These are phyloP conservation scores for Kuraishia capsulata DNA, from an alignment of 805 yeast species.

Conservation along the genomic window DNA sequence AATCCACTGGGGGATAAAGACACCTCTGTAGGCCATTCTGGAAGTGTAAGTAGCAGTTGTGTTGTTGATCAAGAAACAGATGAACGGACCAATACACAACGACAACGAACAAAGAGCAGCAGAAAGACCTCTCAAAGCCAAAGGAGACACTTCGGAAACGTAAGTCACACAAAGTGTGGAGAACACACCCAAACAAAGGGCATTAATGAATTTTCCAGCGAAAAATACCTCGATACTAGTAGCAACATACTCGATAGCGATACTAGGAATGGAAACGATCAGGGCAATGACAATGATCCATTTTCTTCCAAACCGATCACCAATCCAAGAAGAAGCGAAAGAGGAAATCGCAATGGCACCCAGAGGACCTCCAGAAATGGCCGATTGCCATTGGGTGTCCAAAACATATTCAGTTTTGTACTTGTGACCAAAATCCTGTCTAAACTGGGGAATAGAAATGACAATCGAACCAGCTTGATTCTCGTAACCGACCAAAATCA, in stretches of 20 bases:
- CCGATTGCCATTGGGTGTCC: slow-evolving; percentile 35
- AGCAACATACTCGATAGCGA: slow-evolving; percentile 30
- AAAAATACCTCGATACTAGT: slow-evolving; percentile 24
- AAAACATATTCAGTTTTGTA: slow-evolving; percentile 18
- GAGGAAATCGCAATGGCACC: slow-evolving; percentile 25
- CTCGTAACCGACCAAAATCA: slow-evolving; percentile 34
- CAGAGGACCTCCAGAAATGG: slow-evolving; percentile 16
- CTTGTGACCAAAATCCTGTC: slow-evolving; percentile 23
- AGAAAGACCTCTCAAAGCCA: slow-evolving; percentile 28
- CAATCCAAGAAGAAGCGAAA: slow-evolving; percentile 22
- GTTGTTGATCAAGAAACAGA: slow-evolving; percentile 21
- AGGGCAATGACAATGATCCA: slow-evolving; percentile 9
- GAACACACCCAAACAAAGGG: slow-evolving; percentile 34
- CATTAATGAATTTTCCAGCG: slow-evolving; percentile 31
- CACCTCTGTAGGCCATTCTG: slow-evolving; percentile 12
- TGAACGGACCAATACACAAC: slow-evolving; percentile 30
- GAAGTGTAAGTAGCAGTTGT: slow-evolving; percentile 18
- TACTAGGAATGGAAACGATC: not conserved
- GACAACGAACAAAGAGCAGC: slow-evolving; percentile 32
- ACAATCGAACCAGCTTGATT: slow-evolving; percentile 27
- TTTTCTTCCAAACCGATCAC: slow-evolving; percentile 28
- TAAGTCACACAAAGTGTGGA: slow-evolving; percentile 30
- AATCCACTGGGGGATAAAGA: slow-evolving; percentile 12
- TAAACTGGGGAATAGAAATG: slow-evolving; percentile 24
- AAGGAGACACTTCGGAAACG: slow-evolving; percentile 34